These are phyloP conservation scores for Penicillium sclerotiorum DNA, from an alignment of 2,329 filamentous ascomycete genomes.

Conservation along the genomic window DNA sequence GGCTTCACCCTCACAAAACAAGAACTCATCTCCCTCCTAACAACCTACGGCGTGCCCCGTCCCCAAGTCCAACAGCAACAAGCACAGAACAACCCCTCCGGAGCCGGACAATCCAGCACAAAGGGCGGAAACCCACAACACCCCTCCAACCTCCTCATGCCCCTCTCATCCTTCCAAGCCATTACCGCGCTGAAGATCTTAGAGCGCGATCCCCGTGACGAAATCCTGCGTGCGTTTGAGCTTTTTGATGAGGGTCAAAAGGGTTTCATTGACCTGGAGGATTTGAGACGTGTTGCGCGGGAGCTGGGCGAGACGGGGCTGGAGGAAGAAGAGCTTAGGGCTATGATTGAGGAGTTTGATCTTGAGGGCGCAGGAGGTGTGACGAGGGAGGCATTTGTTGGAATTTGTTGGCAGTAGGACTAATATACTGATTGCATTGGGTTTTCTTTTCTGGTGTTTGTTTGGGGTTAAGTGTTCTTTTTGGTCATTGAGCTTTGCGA, in stretches of 20 bases:
- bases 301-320: slow-evolving; percentile 86
- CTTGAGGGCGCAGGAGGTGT: slow-evolving; percentile 85
- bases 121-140: slow-evolving; percentile 56
- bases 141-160: slow-evolving; percentile 69
- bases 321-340: slow-evolving; percentile 86
- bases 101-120: slow-evolving; percentile 24
- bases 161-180: slow-evolving; percentile 70
- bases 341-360: slow-evolving; percentile 99
- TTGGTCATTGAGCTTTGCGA: no score
- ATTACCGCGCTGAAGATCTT: slow-evolving; percentile 80
- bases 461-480: neutral
- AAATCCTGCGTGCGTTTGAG: slow-evolving; percentile 87
- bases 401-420: slow-evolving; percentile 63
- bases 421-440: slow-evolving; percentile 1
- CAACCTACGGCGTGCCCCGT: slow-evolving; percentile 76
- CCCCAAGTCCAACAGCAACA: slow-evolving; percentile 53
- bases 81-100: slow-evolving; percentile 31
- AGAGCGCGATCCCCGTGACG: slow-evolving; percentile 82
- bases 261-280: slow-evolving; percentile 84
- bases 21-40: slow-evolving; percentile 79
- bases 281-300: slow-evolving; percentile 81
- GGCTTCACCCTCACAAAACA: slow-evolving; percentile 89
- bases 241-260: slow-evolving; percentile 93
- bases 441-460: slow-evolving; percentile 4
- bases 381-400: slow-evolving; percentile 64